Percentiles rank a stretch among this genome's conserved stretches.
Conservation (phyloP, 2,329 filamentous ascomycete genomes). For the Ascochyta lentis region DNA sequence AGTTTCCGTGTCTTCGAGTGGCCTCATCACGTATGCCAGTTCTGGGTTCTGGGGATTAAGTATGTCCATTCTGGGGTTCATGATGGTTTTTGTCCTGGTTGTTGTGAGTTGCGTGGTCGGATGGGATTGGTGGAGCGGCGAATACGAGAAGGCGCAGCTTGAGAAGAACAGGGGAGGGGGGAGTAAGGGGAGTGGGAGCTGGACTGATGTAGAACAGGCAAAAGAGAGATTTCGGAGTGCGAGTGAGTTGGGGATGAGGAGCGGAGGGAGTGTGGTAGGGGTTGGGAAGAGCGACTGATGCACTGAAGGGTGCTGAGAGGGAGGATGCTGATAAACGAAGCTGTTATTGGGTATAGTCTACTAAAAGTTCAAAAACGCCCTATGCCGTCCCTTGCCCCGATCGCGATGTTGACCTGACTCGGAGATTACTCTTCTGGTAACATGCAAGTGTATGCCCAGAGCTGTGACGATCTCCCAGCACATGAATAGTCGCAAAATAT, state of each 20-base stretch:
- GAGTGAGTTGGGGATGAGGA: slow-evolving; percentile 37
- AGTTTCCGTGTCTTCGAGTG: slow-evolving; percentile 10
- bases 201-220: slow-evolving; percentile 31
- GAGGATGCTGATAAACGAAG: background rate
- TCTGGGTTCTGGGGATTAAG: slow-evolving; percentile 37
- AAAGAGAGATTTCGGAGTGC: slow-evolving; percentile 33
- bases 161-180: slow-evolving; percentile 27
- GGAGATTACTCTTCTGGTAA: background rate
- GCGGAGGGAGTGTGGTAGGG: slow-evolving; percentile 36
- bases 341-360: background rate
- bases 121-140: slow-evolving; percentile 32
- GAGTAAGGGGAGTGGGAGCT: slow-evolving; percentile 18
- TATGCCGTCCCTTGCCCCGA: background rate
- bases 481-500: background rate
- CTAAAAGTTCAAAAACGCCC: background rate
- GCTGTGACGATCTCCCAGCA: background rate
- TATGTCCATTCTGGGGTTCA: slow-evolving; percentile 28
- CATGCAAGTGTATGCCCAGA: background rate
- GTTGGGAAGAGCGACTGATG: slow-evolving; percentile 44
- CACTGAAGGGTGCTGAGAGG: background rate
- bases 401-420: background rate
- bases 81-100: slow-evolving; percentile 31
- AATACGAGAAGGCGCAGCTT: slow-evolving; percentile 38
- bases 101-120: slow-evolving; percentile 41
- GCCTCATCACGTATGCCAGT: slow-evolving; percentile 27